phyloP scores from a whole-genome alignment of 495 filamentous ascomycete genomes.

The Collariella sp. region DNA sequence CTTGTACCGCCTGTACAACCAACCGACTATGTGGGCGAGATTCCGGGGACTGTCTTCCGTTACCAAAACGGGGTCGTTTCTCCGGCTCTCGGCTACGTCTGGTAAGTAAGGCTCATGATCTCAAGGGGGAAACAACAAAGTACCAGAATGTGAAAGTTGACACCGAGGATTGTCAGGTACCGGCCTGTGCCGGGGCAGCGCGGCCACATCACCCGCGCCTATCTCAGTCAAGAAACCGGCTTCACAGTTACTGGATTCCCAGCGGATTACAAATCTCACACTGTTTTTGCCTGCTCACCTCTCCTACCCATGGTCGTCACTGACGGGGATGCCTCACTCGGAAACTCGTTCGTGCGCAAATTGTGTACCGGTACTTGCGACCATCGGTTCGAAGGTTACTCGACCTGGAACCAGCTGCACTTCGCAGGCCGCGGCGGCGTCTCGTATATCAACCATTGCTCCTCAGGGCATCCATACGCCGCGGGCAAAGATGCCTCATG shows the following conservation, averaged over 20 bases:
- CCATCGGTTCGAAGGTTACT: not conserved
- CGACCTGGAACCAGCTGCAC: constrained; percentile 19
- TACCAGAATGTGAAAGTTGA: not conserved
- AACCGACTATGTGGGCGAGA: constrained; percentile 13
- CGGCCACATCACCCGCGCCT: constrained; percentile 12
- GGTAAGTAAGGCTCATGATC: constrained; percentile 3
- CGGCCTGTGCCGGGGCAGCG: not conserved
- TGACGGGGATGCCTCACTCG: constrained; percentile 19
- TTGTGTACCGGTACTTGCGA: constrained; percentile 13
- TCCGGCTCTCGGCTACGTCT: constrained; percentile 14
- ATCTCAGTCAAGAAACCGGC: not conserved
- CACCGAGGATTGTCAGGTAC: not conserved
- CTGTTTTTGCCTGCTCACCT: constrained; percentile 29
- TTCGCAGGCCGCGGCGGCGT: constrained; percentile 15
- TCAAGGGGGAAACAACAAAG: no score
- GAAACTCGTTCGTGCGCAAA: constrained; percentile 4
- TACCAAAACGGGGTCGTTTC: constrained; percentile 18
- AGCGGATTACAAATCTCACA: constrained; percentile 9
- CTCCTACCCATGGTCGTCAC: constrained; percentile 25
- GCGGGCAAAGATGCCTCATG: constrained; percentile 20
- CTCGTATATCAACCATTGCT: constrained; percentile 5
- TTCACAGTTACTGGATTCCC: not conserved
- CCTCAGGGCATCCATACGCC: constrained; percentile 11
- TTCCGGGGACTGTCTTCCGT: constrained; percentile 18
- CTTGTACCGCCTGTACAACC: constrained; percentile 16